Base-by-base conservation (phyloP, 257 asterid species). In the Lavandula angustifolia region DNA sequence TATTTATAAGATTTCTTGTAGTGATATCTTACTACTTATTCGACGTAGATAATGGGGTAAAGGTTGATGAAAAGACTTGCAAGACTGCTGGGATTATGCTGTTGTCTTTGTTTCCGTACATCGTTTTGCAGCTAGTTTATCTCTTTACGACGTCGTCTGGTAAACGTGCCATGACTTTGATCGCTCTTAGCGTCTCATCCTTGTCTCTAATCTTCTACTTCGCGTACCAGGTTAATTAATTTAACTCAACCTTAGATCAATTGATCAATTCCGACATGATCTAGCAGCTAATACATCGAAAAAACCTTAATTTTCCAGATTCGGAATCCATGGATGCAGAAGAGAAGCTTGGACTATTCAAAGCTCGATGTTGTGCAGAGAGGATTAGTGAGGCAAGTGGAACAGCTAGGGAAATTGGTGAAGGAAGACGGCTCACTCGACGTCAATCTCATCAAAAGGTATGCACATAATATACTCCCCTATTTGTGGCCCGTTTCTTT, bases 241-340 rank as follows among this genome's bases (percentile, higher is more conserved):
- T 22, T 1, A 22, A n/a, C n/a, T n/a, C n/a, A 2, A 22, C 1
- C 27, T 22, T 22, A 0, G 27, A n/a, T n/a, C n/a, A n/a, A n/a
- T n/a, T 22, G 27, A 22, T 22, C 27, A 22, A 22, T 2, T 22
- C 27, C 2, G 2, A 22, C 27, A 22, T 22, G 27, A 22, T 22
- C 27, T 22, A n/a, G 27, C 27, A 22, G 27, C 27, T 22, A 22
- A 22, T 11, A n/a, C n/a, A n/a, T n/a, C n/a, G n/a, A n/a, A n/a
- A n/a, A 5, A 3, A 2, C 1, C 3, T 10, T 10, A 48, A 31
- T 52, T 63, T 13, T 37, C 17, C 79, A 84, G 87, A 71, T 79
- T 43, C 44, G 47, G 72, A 29, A 79, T 42, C 90, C 90, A 31
- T 81, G 81, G 90, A 71, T 84, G 57, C 90, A 84, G 43, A 54